A percentile compares a stretch with the other conserved stretches of the same genome.
These are phyloP conservation scores for Chrysanthemum lavandulifolium DNA, from an alignment of 129 eudicot genomes.

Conservation along the genomic window DNA sequence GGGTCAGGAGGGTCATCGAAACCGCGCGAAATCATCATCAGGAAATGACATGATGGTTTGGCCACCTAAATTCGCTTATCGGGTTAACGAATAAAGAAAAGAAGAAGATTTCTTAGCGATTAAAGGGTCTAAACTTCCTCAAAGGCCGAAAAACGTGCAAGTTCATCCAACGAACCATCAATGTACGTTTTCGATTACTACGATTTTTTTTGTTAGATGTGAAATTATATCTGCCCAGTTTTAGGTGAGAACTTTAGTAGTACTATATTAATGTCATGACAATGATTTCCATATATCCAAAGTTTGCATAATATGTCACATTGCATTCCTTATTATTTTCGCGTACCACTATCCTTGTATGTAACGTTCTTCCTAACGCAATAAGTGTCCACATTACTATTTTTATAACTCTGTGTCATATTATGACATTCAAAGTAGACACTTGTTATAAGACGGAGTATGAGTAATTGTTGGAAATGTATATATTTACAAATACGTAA, in stretches of 20 bases:
- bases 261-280: too few species aligned
- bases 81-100: conserved; percentile 84
- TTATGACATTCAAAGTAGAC: too few species aligned
- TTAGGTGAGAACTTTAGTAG: neutral
- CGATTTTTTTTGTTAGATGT: neutral
- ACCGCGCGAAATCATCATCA: conserved; percentile 34
- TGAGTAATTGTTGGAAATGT: too few species aligned
- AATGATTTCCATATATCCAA: neutral
- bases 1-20: conserved; percentile 71
- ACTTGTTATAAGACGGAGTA: too few species aligned
- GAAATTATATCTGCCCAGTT: neutral
- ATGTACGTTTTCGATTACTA: conserved; percentile 38
- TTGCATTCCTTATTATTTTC: too few species aligned
- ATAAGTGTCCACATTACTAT: too few species aligned
- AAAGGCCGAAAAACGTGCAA: conserved; percentile 90
- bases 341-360: too few species aligned
- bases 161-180: conserved; percentile 83
- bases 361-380: too few species aligned
- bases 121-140: conserved; percentile 93
- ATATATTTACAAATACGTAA: too few species aligned
- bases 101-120: conserved; percentile 90
- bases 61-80: conserved; percentile 90
- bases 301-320: too few species aligned
- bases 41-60: conserved; percentile 56
- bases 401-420: too few species aligned